phyloP scores from a whole-genome alignment of 805 yeast species.

The Wickerhamiella bombiphila region DNA sequence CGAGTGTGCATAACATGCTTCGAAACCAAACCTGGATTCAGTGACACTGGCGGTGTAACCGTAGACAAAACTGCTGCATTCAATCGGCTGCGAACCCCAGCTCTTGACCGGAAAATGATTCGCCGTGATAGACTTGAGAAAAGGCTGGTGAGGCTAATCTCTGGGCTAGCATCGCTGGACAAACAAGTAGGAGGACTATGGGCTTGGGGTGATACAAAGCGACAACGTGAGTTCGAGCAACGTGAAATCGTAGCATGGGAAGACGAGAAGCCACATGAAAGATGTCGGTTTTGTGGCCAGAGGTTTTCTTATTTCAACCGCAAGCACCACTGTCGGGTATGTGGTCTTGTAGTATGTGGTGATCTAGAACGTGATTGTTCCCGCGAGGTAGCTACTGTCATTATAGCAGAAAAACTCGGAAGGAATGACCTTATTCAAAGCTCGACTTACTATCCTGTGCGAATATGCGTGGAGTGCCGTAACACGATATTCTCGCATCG shows the following conservation, averaged over 20 bases:
- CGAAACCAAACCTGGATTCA: constrained; percentile 37
- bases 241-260: constrained; percentile 51
- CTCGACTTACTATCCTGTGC: constrained; percentile 20
- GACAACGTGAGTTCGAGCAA: constrained; percentile 30
- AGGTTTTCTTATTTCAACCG: constrained; percentile 44
- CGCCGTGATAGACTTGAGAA: constrained; percentile 45
- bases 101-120: constrained; percentile 36
- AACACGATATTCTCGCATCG: constrained; percentile 42
- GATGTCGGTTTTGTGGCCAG: constrained; percentile 52
- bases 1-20: constrained; percentile 57
- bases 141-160: constrained; percentile 29
- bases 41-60: constrained; percentile 28
- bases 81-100: constrained; percentile 27
- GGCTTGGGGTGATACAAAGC: constrained; percentile 18
- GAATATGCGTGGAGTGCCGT: constrained; percentile 63
- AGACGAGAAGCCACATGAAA: constrained; percentile 30
- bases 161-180: constrained; percentile 15
- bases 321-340: constrained; percentile 83
- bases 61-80: constrained; percentile 36
- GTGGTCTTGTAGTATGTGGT: constrained; percentile 76
- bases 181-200: constrained; percentile 18
- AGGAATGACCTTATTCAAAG: constrained; percentile 3
- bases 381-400: constrained; percentile 43
- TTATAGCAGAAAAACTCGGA: constrained; percentile 21
- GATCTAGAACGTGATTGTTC: constrained; percentile 52